These are phyloP conservation scores for Pyrenophora seminiperda DNA, from an alignment of 2,329 filamentous ascomycete species.

Conservation along the genomic window DNA sequence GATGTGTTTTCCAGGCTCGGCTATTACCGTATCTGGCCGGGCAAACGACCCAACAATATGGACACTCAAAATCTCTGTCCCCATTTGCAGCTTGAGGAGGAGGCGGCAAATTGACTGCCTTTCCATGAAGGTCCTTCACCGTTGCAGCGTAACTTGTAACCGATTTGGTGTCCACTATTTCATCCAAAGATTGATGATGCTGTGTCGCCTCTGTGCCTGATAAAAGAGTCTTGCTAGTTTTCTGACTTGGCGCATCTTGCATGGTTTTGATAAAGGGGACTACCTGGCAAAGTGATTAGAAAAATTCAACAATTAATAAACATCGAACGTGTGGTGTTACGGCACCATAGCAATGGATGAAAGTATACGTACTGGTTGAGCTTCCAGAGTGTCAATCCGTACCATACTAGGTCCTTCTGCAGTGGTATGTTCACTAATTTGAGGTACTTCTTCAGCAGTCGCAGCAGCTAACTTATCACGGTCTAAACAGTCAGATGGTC, in stretches of 20 bases:
- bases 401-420: conserved; percentile 11
- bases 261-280: conserved; percentile 7
- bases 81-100: conserved; percentile 40
- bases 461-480: conserved; percentile 42
- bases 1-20: conserved; percentile 43
- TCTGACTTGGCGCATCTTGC: conserved; percentile 38
- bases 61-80: conserved; percentile 47
- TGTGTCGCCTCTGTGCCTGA: conserved; percentile 47
- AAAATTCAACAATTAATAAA: background rate
- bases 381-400: conserved; percentile 24
- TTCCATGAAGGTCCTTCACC: conserved; percentile 42
- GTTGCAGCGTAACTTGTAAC: conserved; percentile 47
- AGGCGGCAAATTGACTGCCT: conserved; percentile 41
- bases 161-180: conserved; percentile 44
- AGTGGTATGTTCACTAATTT: background rate
- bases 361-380: conserved; percentile 2
- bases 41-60: conserved; percentile 48
- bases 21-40: conserved; percentile 44
- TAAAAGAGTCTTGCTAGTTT: conserved; percentile 40
- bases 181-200: conserved; percentile 45
- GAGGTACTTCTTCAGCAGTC: conserved; percentile 25
- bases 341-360: too few relatives aligned
- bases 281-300: background rate
- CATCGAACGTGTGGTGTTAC: too few relatives aligned
- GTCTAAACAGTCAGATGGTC: conserved; percentile 18